Evolutionary conservation across 2,329 filamentous ascomycete genomes (phyloP).

Genomic region (Xylariaceae sp.): DNA sequence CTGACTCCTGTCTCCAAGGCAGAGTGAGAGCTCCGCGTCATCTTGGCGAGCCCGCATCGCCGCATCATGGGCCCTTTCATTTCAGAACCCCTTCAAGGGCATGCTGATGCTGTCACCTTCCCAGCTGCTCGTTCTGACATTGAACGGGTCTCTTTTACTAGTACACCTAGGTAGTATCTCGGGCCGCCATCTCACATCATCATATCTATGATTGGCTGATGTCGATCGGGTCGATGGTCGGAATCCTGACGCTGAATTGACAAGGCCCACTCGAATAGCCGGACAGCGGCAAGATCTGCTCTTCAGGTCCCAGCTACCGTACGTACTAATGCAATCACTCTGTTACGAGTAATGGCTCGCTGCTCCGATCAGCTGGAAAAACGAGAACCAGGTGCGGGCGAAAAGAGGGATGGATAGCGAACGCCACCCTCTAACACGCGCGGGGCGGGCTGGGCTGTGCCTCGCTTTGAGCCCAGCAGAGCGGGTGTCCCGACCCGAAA

Average conservation of each 20-base stretch:
- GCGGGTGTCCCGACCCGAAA: constrained; percentile 1
- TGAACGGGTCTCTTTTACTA: background rate
- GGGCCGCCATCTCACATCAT: background rate
- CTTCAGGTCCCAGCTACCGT: background rate
- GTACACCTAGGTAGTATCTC: background rate
- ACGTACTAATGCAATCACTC: background rate
- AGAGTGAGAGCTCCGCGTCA: too few species aligned
- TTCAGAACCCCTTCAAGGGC: background rate
- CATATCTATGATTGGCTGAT: background rate
- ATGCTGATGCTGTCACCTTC: background rate
- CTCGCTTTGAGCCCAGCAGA: background rate
- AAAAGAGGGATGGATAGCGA: background rate
- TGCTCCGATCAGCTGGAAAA: background rate
- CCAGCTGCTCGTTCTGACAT: background rate
- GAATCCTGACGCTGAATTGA: background rate
- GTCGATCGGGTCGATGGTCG: background rate
- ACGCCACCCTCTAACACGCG: background rate
- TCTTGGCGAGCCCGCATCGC: background rate
- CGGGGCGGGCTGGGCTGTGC: background rate
- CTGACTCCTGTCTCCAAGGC: too few species aligned
- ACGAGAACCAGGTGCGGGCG: too few species aligned
- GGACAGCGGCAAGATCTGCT: background rate
- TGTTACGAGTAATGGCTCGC: too few species aligned
- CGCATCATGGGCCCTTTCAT: background rate
- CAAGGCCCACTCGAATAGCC: background rate